Percentiles rank a stretch among this genome's conserved stretches.
phyloP scores from a whole-genome alignment of 2,329 filamentous ascomycete species.

The Rhinocladiella mackenziei region DNA sequence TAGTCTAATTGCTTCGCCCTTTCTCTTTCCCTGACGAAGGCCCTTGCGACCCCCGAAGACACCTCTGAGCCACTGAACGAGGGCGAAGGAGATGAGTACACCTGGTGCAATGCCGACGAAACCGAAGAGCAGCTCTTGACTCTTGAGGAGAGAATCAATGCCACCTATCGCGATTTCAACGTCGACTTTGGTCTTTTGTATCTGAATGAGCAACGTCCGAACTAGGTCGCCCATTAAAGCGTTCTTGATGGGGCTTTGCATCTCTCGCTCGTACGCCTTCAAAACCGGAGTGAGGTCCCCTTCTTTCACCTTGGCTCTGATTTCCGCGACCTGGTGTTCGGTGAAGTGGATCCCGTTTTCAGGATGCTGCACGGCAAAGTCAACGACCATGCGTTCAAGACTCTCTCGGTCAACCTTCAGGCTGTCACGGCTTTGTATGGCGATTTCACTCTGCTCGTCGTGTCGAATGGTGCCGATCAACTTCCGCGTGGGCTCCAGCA shows the following conservation, averaged over 20 bases:
- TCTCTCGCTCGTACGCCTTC: slow-evolving; percentile 83
- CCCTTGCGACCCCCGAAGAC: slow-evolving; percentile 69
- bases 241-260: slow-evolving; percentile 75
- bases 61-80: slow-evolving; percentile 66
- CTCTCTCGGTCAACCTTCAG: slow-evolving; percentile 86
- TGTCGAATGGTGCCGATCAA: slow-evolving; percentile 90
- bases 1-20: slow-evolving; percentile 69
- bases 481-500: slow-evolving; percentile 77
- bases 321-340: slow-evolving; percentile 66
- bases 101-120: slow-evolving; percentile 93
- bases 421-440: slow-evolving; percentile 92
- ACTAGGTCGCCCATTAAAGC: slow-evolving; percentile 82
- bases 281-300: slow-evolving; percentile 91
- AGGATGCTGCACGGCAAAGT: slow-evolving; percentile 84
- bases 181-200: slow-evolving; percentile 98
- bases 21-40: slow-evolving; percentile 59
- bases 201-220: slow-evolving; percentile 85
- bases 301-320: slow-evolving; percentile 76
- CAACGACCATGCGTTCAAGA: slow-evolving; percentile 94
- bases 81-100: slow-evolving; percentile 76
- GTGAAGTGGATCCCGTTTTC: slow-evolving; percentile 53
- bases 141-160: slow-evolving; percentile 90
- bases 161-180: slow-evolving; percentile 93
- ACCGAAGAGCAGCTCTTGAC: slow-evolving; percentile 92
- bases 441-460: slow-evolving; percentile 87